These are phyloP conservation scores for Psophocarpus tetragonolobus DNA, from an alignment of 306 rosid species.

Conservation along the genomic window DNA sequence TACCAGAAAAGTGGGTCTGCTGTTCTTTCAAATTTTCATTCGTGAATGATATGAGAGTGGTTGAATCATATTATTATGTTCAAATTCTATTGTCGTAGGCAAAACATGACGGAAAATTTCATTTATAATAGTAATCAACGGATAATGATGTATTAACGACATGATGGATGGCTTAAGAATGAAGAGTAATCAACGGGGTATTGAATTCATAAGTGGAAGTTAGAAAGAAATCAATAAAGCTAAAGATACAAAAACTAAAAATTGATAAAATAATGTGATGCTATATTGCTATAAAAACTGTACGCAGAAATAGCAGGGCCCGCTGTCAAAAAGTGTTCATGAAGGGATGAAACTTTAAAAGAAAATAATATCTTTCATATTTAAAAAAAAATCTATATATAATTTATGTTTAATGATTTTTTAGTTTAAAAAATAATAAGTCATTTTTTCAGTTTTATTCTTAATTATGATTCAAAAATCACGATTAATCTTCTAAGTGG, in stretches of 20 bases:
- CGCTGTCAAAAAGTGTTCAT: too few relatives aligned
- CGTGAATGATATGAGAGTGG: slow-evolving; percentile 15
- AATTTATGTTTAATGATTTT: too few relatives aligned
- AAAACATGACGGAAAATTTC: background rate
- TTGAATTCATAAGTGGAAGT: background rate
- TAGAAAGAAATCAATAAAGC: background rate
- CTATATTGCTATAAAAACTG: too few relatives aligned
- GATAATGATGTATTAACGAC: background rate
- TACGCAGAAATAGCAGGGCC: too few relatives aligned
- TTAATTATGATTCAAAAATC: too few relatives aligned
- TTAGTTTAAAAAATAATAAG: too few relatives aligned
- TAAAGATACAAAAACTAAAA: background rate
- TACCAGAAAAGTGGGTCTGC: slow-evolving; percentile 15
- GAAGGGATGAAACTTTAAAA: too few relatives aligned
- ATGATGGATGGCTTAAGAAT: background rate
- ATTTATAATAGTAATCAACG: background rate
- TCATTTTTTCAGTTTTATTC: too few relatives aligned
- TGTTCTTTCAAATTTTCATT: slow-evolving; percentile 3
- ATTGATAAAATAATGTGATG: background rate
- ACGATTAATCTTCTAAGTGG: too few relatives aligned
- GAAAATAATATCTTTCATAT: too few relatives aligned
- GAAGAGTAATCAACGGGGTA: background rate
- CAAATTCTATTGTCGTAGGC: slow-evolving; percentile 1
- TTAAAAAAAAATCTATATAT: too few relatives aligned
- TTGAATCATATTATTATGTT: slow-evolving; percentile 39